Evolutionary conservation across 176 grass and related monocot genomes (phyloP).

Genomic region (Carex parvula): DNA sequence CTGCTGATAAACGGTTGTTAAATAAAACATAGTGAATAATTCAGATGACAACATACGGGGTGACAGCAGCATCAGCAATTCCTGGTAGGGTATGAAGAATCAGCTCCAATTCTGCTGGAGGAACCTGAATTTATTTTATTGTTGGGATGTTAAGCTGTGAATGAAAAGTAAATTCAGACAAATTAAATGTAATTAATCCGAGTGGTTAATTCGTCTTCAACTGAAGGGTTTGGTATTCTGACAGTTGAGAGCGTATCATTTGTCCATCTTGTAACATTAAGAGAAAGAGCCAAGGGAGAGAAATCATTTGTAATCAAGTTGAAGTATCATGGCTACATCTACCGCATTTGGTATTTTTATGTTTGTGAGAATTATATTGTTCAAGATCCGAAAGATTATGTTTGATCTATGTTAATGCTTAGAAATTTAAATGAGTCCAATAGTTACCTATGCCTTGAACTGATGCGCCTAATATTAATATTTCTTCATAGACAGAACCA

Average conservation of each 20-base stretch:
- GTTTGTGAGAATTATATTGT: too few relatives aligned
- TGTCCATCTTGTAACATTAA: background rate
- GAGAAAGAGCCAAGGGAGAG: too few relatives aligned
- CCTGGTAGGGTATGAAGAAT: constrained; percentile 33
- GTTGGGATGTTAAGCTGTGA: background rate
- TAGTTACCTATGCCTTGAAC: too few relatives aligned
- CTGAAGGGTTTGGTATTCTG: background rate
- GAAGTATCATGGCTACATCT: too few relatives aligned
- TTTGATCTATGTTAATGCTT: too few relatives aligned
- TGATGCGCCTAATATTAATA: too few relatives aligned
- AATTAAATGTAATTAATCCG: background rate
- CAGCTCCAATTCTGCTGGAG: constrained; percentile 39
- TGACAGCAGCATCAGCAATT: constrained; percentile 34
- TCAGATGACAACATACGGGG: constrained; percentile 27
- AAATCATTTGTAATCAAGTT: too few relatives aligned
- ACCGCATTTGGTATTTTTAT: too few relatives aligned
- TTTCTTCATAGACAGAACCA: too few relatives aligned
- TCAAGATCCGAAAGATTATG: too few relatives aligned
- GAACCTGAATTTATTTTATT: constrained; percentile 25
- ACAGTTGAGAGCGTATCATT: background rate
- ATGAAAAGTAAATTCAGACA: background rate
- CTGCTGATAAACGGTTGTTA: background rate
- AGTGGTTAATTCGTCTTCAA: background rate
- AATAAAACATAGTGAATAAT: background rate
- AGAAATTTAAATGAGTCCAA: too few relatives aligned